Evolutionary conservation across 306 rosid species (phyloP), one percentile per base, ranked within the genome.

Genomic region (Gastrolobium bilobum): DNA sequence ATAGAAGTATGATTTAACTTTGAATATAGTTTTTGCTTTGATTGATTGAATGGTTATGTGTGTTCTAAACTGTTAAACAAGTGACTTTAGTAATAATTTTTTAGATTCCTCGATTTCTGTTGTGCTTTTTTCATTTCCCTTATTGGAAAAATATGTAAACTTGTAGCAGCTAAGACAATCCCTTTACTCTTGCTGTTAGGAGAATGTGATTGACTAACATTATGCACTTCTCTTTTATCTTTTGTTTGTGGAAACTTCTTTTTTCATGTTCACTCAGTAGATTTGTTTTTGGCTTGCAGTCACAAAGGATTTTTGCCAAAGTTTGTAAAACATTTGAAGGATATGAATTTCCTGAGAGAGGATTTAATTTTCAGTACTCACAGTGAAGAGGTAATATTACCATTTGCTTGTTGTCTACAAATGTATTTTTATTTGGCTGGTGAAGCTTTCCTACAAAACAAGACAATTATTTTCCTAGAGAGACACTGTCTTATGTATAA

Each of bases 361-460:
- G 97, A 91, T 84, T 77, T 91, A 87, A 26, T 91, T 68, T 89
- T 81, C 83, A 91, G 91, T 72, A 88, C 78, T 37, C 97, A 89
- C 69, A 89, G 97, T 78, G 89, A 89, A 86, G 88, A 88, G 93
- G 97, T 91, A 79, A 44, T 39, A 43, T 72, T 60, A 61, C 33
- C 50, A 44, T 62, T 50, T 80, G 31, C 40, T 54, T 61, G 46
- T 62, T 77, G 50, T 64, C 20, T 37, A 14, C 11, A 26, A 14
- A 13, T 65, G 43, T 15, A 42, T 38, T 50, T 7, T 75, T 72
- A 40, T 13, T 68, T 73, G 53, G 52, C 46, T 59, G 7, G 20
- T 74, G 26, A 20, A 20, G 26, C 26, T 20, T 20, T 20, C 26
- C 26, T 20, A 1, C 26, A 20, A 20, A 20, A 20, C 26, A 20